These are phyloP conservation scores for Trichosporon ovoides DNA, from an alignment of 1,284 basidiomycete genomes.

Conservation along the genomic window DNA sequence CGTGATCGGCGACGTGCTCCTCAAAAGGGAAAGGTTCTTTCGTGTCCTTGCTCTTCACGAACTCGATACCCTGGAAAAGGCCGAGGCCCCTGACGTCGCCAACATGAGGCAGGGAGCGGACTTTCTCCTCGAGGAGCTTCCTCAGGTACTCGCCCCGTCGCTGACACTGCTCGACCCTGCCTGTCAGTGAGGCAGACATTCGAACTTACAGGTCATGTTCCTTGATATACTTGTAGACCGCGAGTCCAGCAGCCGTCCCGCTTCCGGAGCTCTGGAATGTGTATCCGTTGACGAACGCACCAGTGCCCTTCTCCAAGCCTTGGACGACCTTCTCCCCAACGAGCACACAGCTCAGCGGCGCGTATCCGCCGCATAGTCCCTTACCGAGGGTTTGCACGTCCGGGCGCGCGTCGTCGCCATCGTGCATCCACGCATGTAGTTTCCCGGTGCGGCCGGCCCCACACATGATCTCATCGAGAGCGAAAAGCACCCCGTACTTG, in stretches of 20 bases:
- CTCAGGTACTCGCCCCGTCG: slow-evolving; percentile 61
- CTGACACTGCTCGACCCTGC: slow-evolving; percentile 57
- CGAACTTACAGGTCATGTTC: slow-evolving; percentile 20
- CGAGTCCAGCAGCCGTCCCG: slow-evolving; percentile 68
- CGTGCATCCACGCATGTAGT: slow-evolving; percentile 79
- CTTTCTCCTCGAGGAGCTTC: slow-evolving; percentile 60
- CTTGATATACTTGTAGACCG: slow-evolving; percentile 52
- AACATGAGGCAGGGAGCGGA: slow-evolving; percentile 21
- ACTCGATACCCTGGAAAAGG: slow-evolving; percentile 75
- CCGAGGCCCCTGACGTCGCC: slow-evolving; percentile 55
- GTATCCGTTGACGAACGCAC: slow-evolving; percentile 64
- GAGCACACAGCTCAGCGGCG: slow-evolving; percentile 72
- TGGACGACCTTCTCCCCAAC: slow-evolving; percentile 65
- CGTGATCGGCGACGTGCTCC: slow-evolving; percentile 21
- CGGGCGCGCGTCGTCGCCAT: slow-evolving; percentile 52
- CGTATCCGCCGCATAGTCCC: slow-evolving; percentile 79
- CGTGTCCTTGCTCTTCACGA: slow-evolving; percentile 45
- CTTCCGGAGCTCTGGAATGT: slow-evolving; percentile 77
- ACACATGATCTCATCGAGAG: slow-evolving; percentile 79
- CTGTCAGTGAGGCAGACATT: neutral
- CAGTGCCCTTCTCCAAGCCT: slow-evolving; percentile 61
- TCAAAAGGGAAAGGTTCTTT: slow-evolving; percentile 27
- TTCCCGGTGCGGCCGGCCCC: slow-evolving; percentile 75
- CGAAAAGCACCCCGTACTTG: slow-evolving; percentile 77
- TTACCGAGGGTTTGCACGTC: slow-evolving; percentile 82